A percentile compares a stretch with the other conserved stretches of the same genome.
Conservation (phyloP, 164 flowering plant genomes). For the Vitis amurensis region DNA sequence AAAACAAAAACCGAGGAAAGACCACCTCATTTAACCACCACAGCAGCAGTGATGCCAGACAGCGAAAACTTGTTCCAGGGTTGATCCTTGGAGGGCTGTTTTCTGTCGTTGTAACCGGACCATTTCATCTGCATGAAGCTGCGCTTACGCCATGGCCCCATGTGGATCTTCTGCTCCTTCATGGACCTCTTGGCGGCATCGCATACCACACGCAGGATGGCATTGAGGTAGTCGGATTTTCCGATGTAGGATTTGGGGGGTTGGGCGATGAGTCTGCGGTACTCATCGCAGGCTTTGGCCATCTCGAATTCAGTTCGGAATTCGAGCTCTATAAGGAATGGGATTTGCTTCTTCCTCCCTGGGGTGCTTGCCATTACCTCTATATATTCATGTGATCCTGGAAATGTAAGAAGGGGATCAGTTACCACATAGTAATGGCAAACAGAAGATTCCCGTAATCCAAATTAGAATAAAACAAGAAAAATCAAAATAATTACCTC, state of each 20-base stretch:
- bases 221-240: constrained; percentile 34
- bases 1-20: no score
- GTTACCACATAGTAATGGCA: no score
- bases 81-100: not conserved
- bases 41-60: not conserved
- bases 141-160: constrained; percentile 57
- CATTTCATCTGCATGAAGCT: constrained; percentile 61
- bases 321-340: constrained; percentile 36
- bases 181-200: constrained; percentile 43
- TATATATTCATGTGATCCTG: constrained; percentile 45
- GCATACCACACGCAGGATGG: constrained; percentile 33
- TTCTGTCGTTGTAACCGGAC: constrained; percentile 12
- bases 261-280: constrained; percentile 22
- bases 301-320: constrained; percentile 42
- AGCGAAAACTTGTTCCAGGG: not conserved
- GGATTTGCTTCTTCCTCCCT: constrained; percentile 24
- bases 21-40: constrained; percentile 5
- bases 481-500: constrained; percentile 12
- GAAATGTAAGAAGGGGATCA: not conserved
- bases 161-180: constrained; percentile 43
- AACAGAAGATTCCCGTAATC: not conserved
- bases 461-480: not conserved
- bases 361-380: constrained; percentile 26
- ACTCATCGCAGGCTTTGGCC: constrained; percentile 39
- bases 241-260: constrained; percentile 42